Conservation (phyloP, 768 basidiomycete species). For the Psilocybe cyanescens region DNA sequence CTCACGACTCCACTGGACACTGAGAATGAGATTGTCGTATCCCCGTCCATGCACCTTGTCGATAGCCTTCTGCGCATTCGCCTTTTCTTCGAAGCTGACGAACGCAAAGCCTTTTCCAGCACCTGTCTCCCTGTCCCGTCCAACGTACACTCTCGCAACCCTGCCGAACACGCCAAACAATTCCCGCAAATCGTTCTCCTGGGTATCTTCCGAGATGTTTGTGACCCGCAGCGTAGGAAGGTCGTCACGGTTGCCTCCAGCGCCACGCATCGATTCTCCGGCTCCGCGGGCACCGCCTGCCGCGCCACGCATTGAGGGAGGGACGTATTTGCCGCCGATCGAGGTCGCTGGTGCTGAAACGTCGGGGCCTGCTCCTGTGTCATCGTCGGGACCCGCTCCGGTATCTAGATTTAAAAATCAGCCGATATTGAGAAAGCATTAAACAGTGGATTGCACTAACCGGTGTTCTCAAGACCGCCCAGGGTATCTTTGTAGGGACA, state of each 20-base stretch:
- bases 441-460: constrained; percentile 33
- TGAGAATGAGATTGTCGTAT: constrained; percentile 88
- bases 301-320: constrained; percentile 83
- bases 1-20: constrained; percentile 67
- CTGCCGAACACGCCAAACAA: constrained; percentile 87
- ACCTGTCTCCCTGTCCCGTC: constrained; percentile 92
- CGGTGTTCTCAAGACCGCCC: constrained; percentile 68
- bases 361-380: constrained; percentile 35
- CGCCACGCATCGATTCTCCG: constrained; percentile 78
- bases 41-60: constrained; percentile 91
- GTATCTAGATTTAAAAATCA: constrained; percentile 24
- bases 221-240: constrained; percentile 96
- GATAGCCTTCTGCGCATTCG: constrained; percentile 84
- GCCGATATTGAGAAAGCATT: background rate
- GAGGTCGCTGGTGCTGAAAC: constrained; percentile 43
- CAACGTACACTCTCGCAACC: constrained; percentile 90
- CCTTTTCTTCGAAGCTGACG: constrained; percentile 89
- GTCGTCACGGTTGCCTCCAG: constrained; percentile 75
- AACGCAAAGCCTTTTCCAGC: constrained; percentile 97
- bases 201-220: constrained; percentile 94
- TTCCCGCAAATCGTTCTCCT: constrained; percentile 92
- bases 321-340: constrained; percentile 85
- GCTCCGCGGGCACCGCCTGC: constrained; percentile 62
- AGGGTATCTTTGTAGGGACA: constrained; percentile 98
- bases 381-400: constrained; percentile 43